Base-by-base conservation (phyloP, 1,284 basidiomycete genomes). In the Ceratobasidium sp. region DNA sequence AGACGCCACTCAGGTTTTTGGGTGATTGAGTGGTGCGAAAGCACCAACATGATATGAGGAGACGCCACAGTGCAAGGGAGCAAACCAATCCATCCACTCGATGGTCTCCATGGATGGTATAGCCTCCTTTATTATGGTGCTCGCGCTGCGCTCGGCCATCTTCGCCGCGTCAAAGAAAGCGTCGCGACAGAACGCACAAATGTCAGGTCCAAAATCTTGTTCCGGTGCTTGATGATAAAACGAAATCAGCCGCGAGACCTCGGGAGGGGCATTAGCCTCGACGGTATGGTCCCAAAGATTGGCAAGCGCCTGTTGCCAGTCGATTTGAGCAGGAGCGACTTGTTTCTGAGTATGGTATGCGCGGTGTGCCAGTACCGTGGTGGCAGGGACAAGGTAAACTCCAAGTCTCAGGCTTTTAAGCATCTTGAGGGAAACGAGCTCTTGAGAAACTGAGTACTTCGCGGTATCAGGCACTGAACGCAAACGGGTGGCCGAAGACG, bases 1-100 rank as follows among this genome's bases (percentile, higher is more conserved):
- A 6, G 10, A 12, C 22, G 45, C 10, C 10, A 40, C 17, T 40
- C 13, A 12, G 45, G n/a, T 12, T 47, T 20, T 47, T 12, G 45
- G 13, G 45, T 12, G 10, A 7, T 47, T 6, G 20, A 20, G 7
- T 20, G 10, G 10, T 10, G 45, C 7, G 7, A 47, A 20, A 12
- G 45, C 7, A 20, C n/a, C n/a, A n/a, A n/a, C n/a, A n/a, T n/a
- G n/a, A n/a, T n/a, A 47, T 12, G 13, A 15, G 45, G 10, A 12
- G n/a, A 20, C 45, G 22, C 45, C 45, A 15, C 10, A 20, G 45
- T 47, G 45, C 2, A 42, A 68, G 1, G 53, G 40, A 2, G 53
- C 34, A 20, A 68, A 68, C 65, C 65, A 68, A 15, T 56, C 53
- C 65, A 55, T 68, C 65, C 65, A 68, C 34, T 68, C 53, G 12